phyloP scores from a whole-genome alignment of 176 grass and related monocot species.

The Musa troglodytarum region DNA sequence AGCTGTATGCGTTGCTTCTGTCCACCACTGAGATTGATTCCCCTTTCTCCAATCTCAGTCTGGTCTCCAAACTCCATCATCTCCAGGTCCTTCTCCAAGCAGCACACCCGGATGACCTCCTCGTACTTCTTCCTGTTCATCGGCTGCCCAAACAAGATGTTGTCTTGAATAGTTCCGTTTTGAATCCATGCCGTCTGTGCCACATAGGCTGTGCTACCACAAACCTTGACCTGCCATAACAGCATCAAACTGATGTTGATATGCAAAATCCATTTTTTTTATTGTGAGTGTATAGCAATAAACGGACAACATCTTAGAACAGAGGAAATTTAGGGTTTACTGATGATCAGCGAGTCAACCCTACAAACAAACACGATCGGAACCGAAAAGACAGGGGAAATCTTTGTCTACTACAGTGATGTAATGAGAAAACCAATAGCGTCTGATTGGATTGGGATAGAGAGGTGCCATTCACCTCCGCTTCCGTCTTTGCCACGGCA shows the following conservation, averaged over 20 bases:
- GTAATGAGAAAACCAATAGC: too few species aligned
- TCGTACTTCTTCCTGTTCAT: slow-evolving; percentile 69
- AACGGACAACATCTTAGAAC: too few species aligned
- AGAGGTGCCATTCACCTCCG: not conserved
- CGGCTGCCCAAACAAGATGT: slow-evolving; percentile 77
- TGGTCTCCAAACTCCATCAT: slow-evolving; percentile 99
- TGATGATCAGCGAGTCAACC: too few species aligned
- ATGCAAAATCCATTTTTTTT: not conserved
- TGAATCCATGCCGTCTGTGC: slow-evolving; percentile 95
- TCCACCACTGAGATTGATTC: slow-evolving; percentile 93
- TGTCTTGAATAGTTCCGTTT: slow-evolving; percentile 90
- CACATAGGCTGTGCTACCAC: slow-evolving; percentile 75
- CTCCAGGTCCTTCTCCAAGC: slow-evolving; percentile 88
- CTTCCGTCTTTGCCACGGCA: too few species aligned
- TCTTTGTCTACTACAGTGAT: too few species aligned
- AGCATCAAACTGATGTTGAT: not conserved
- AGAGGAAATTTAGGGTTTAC: too few species aligned
- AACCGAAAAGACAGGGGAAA: too few species aligned
- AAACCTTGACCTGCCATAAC: slow-evolving; percentile 65
- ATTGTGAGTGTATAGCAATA: not conserved
- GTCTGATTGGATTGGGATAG: not conserved
- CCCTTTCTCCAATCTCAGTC: slow-evolving; percentile 95
- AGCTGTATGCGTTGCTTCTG: slow-evolving; percentile 98
- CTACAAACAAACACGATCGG: too few species aligned
- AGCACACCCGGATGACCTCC: slow-evolving; percentile 73